Evolutionary conservation across 2,329 filamentous ascomycete species (phyloP).

Genomic region (Chaetomiaceae sp.): DNA sequence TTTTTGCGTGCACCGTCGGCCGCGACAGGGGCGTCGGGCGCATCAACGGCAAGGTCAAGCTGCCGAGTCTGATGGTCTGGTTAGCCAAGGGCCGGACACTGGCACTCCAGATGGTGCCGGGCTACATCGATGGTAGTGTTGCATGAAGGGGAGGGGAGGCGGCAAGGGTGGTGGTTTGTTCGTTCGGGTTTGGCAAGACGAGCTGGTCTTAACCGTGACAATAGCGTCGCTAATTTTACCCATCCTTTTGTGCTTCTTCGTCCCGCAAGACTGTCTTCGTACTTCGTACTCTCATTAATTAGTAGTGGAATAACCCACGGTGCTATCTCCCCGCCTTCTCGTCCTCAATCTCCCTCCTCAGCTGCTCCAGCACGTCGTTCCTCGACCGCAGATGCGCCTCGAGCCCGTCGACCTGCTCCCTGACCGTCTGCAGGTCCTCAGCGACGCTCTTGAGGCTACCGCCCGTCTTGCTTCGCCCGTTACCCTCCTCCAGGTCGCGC

Average conservation of each 20-base stretch:
- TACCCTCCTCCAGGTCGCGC: slow-evolving; percentile 67
- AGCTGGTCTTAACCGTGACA: not conserved
- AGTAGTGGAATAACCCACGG: not conserved
- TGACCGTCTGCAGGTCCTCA: slow-evolving; percentile 86
- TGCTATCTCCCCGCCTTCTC: slow-evolving; percentile 60
- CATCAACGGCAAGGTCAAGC: slow-evolving; percentile 40
- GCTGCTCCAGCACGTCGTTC: slow-evolving; percentile 67
- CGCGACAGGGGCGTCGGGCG: slow-evolving; percentile 47
- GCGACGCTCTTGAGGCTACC: slow-evolving; percentile 69
- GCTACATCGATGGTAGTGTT: slow-evolving; percentile 45
- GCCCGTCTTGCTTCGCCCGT: slow-evolving; percentile 63
- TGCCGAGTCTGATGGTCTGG: slow-evolving; percentile 50
- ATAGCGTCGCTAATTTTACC: no score
- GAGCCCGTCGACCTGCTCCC: slow-evolving; percentile 87
- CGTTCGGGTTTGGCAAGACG: not conserved
- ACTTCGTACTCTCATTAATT: not conserved
- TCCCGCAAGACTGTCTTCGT: no score
- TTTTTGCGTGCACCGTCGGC: slow-evolving; percentile 45
- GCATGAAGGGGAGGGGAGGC: slow-evolving; percentile 33
- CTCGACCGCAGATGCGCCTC: slow-evolving; percentile 75
- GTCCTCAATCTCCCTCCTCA: slow-evolving; percentile 79
- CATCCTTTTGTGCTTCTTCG: no score
- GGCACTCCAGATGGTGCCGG: slow-evolving; percentile 39
- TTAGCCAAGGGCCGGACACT: slow-evolving; percentile 48
- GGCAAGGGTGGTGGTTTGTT: no score